Evolutionary conservation across 371 early-diverging fungal genomes (phyloP).

Genomic region (Dinochytrium kinnereticum): DNA sequence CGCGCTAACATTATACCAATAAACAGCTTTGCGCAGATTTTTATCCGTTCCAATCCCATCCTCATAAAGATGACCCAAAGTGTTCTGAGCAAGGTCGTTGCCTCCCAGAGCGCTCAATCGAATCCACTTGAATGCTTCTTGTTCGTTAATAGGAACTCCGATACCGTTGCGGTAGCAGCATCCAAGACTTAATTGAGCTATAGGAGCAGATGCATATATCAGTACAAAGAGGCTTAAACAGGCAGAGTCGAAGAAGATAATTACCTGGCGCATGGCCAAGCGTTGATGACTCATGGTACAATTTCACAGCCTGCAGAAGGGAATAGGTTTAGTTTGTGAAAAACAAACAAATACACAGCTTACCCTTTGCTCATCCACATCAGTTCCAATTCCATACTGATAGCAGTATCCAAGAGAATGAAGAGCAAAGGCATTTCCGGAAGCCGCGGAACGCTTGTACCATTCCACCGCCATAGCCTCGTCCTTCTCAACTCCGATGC

Average conservation of each 20-base stretch:
- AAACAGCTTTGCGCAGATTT: slow-evolving; percentile 66
- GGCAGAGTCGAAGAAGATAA: slow-evolving; percentile 46
- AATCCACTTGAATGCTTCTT: slow-evolving; percentile 57
- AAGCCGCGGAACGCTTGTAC: slow-evolving; percentile 67
- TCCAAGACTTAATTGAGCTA: slow-evolving; percentile 51
- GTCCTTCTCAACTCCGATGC: slow-evolving; percentile 69
- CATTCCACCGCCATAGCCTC: slow-evolving; percentile 71
- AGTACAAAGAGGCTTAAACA: slow-evolving; percentile 3
- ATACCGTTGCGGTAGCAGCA: slow-evolving; percentile 57
- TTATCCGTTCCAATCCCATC: slow-evolving; percentile 69
- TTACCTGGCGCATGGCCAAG: slow-evolving; percentile 41
- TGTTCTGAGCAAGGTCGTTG: slow-evolving; percentile 59
- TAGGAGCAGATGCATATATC: neutral
- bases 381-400: slow-evolving; percentile 80
- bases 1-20: slow-evolving; percentile 74
- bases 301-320: slow-evolving; percentile 31
- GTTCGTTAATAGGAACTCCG: slow-evolving; percentile 46
- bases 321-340: slow-evolving; percentile 53
- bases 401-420: slow-evolving; percentile 88
- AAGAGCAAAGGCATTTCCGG: slow-evolving; percentile 68
- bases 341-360: neutral
- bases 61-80: slow-evolving; percentile 59
- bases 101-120: slow-evolving; percentile 48
- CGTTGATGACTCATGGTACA: slow-evolving; percentile 46
- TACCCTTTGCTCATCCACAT: slow-evolving; percentile 56